A percentile compares a stretch with the other conserved stretches of the same genome.
phyloP scores from a whole-genome alignment of 2,329 filamentous ascomycete species.

The Torrubiella hemipterigena region DNA sequence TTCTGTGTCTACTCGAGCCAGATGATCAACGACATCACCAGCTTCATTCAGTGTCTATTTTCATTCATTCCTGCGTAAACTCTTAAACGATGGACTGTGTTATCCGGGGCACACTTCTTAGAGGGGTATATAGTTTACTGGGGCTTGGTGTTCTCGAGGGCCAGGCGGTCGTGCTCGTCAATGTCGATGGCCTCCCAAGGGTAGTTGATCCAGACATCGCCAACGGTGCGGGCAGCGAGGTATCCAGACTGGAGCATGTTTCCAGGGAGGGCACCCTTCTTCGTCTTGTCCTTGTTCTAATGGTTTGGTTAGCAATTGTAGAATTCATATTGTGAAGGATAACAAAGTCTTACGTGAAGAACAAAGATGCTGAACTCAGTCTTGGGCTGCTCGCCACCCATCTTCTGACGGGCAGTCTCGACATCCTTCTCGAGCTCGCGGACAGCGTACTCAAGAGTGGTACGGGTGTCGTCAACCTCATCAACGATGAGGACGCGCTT shows the following conservation, averaged over 20 bases:
- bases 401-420: conserved; percentile 60
- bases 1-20: too few species aligned
- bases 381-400: conserved; percentile 52
- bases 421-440: conserved; percentile 93
- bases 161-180: conserved; percentile 73
- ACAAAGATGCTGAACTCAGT: conserved; percentile 94
- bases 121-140: too few species aligned
- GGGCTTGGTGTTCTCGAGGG: conserved; percentile 31
- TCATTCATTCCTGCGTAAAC: too few species aligned
- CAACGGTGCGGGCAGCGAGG: conserved; percentile 73
- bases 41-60: too few species aligned
- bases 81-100: too few species aligned
- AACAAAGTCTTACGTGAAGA: conserved; percentile 56
- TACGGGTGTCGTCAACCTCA: conserved; percentile 91
- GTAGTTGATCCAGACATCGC: conserved; percentile 98
- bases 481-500: conserved; percentile 89
- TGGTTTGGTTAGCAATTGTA: conserved; percentile 5
- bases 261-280: conserved; percentile 76
- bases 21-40: too few species aligned
- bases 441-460: conserved; percentile 87
- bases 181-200: conserved; percentile 96
- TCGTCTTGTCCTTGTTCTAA: conserved; percentile 92
- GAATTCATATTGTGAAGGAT: conserved; percentile 4
- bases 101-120: too few species aligned
- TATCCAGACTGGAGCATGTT: conserved; percentile 72